Base-by-base conservation (phyloP, 2,329 filamentous ascomycete genomes). In the Paraconiothyrium sp. region DNA sequence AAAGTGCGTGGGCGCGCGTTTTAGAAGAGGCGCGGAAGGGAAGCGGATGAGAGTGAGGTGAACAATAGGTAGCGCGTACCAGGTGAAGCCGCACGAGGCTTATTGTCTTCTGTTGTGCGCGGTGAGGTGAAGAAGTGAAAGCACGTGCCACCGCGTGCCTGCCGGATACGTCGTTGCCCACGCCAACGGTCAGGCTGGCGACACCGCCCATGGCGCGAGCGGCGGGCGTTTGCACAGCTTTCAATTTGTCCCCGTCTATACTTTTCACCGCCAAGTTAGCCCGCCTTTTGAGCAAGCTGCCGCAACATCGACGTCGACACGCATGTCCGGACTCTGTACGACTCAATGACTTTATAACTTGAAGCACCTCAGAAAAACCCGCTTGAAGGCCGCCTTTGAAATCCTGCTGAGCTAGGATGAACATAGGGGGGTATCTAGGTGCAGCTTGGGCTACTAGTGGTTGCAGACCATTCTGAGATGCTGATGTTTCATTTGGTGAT, bases 111-210 rank as follows among this genome's bases (percentile, higher is more conserved):
- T 41, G 11, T 54, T 54, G 22, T 41, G 35, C 22, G 22, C 14
- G 50, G 50, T 41, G 20, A 54, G 24, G 22, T 54, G 35, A 54
- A n/a, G 34, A 13, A 13, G 50, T 16, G 35, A 43, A 30, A 22
- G 50, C 50, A 54, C 50, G 50, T 41, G 35, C 35, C 50, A 43
- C 6, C 20, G 22, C 22, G 50, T 43, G 50, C 50, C 50, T 54
- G 50, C 50, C 50, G 20, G 32, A 54, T 37, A 41, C 22, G 35
- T 54, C 35, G 50, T 27, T 27, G 50, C 20, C 50, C 35, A 32
- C 14, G 35, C 50, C 34, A 52, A 35, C 50, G 35, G 4, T 30
- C 35, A 54, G 16, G 35, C 8, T 11, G 35, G 35, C 50, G 22
- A 4, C 37, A 52, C 32, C n/a, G 3, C 50, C 37, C 37, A 41